A percentile compares a stretch with the other conserved stretches of the same genome.
These are phyloP conservation scores for Withania somnifera DNA, from an alignment of 305 asterid species.

Conservation along the genomic window DNA sequence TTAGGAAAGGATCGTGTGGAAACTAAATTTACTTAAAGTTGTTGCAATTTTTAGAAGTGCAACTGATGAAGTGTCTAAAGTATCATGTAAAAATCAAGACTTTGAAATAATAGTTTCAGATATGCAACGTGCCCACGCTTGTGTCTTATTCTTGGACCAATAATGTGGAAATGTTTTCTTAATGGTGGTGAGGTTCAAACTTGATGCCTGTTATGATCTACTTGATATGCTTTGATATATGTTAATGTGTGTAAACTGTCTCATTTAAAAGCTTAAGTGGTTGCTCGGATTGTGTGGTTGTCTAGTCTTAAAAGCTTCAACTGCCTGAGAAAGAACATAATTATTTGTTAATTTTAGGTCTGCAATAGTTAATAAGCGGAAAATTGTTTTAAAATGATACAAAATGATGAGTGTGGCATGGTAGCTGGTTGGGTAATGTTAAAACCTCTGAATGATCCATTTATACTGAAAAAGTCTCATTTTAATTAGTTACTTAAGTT, in stretches of 20 bases:
- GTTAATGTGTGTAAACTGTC: neutral
- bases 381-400: neutral
- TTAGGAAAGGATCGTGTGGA: neutral
- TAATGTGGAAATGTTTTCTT: neutral
- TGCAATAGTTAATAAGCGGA: neutral
- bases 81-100: neutral
- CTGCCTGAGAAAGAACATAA: neutral
- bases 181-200: neutral
- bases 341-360: neutral
- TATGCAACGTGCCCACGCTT: neutral
- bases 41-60: neutral
- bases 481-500: neutral
- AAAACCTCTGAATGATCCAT: neutral
- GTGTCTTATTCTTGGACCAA: neutral
- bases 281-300: neutral
- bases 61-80: neutral
- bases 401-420: neutral
- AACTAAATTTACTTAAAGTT: neutral
- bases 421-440: neutral
- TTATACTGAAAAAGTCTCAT: neutral
- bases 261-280: neutral
- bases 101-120: neutral
- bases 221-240: neutral
- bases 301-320: neutral
- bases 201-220: neutral